Percentiles rank a stretch among this genome's conserved stretches.
Evolutionary conservation across 192 early-diverging fungal genomes (phyloP).

Genomic region (Entomortierella chlamydospora): DNA sequence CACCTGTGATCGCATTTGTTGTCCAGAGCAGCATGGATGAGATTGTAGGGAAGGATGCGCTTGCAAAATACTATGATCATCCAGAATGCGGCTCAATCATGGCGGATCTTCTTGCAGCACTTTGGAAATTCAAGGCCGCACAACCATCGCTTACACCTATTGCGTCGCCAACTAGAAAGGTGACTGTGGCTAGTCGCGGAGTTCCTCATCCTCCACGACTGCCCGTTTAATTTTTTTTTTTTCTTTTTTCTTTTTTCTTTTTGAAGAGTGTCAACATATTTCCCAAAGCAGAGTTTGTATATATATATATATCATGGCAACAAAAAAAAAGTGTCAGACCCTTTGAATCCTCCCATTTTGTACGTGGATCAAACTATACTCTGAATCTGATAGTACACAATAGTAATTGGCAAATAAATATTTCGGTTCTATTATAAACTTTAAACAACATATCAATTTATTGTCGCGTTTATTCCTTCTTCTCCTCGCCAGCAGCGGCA

Average conservation of each 20-base stretch:
- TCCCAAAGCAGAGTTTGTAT: too few relatives aligned
- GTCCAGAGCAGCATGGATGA: conserved; percentile 16
- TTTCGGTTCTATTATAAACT: background rate
- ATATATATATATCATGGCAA: too few relatives aligned
- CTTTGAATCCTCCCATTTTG: too few relatives aligned
- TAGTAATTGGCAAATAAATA: background rate
- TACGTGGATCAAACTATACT: too few relatives aligned
- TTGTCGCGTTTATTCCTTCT: conserved; percentile 21
- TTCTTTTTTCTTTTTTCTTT: too few relatives aligned
- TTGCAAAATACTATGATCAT: conserved; percentile 13
- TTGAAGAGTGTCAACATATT: too few relatives aligned
- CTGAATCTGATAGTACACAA: too few relatives aligned
- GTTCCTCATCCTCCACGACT: background rate
- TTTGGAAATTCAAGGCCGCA: conserved; percentile 5
- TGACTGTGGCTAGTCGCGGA: too few relatives aligned
- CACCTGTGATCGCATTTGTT: conserved; percentile 17
- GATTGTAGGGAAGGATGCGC: conserved; percentile 4
- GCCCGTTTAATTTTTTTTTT: too few relatives aligned
- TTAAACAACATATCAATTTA: background rate
- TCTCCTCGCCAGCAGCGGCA: conserved; percentile 35
- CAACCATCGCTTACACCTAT: background rate
- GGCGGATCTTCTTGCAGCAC: conserved; percentile 29
- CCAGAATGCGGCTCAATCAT: conserved; percentile 32
- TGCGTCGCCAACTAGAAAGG: background rate
- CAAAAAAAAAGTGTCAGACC: too few relatives aligned